Conservation (phyloP, 305 asterid genomes). For the Rubia peregrina region DNA sequence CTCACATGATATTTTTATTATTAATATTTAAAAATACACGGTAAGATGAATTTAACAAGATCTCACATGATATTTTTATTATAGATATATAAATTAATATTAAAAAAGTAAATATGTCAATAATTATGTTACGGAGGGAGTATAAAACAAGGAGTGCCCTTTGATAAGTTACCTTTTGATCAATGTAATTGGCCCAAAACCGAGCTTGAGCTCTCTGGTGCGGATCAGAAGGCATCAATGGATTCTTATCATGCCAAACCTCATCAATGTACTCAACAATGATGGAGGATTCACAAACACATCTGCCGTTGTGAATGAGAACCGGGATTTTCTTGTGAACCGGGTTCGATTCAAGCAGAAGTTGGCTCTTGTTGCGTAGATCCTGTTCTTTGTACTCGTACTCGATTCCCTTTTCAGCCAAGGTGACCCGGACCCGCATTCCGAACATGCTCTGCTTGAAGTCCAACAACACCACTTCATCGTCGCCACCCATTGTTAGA, state of each 20-base stretch:
- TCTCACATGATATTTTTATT: too few relatives aligned
- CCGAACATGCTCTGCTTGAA: conserved; percentile 7
- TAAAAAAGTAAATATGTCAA: too few relatives aligned
- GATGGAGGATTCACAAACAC: conserved; percentile 7
- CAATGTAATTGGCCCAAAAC: conserved; percentile 11
- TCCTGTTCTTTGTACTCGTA: conserved; percentile 7
- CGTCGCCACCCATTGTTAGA: background rate
- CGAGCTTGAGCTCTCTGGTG: conserved; percentile 6
- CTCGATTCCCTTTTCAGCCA: conserved; percentile 10
- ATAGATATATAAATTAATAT: too few relatives aligned
- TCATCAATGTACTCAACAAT: conserved; percentile 14
- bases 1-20: too few relatives aligned
- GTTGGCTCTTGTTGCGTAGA: conserved; percentile 8
- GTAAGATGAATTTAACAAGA: too few relatives aligned
- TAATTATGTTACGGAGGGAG: too few relatives aligned
- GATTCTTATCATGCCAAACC: conserved; percentile 6
- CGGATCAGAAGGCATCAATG: conserved; percentile 13
- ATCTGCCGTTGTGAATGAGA: conserved; percentile 12
- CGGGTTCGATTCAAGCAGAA: conserved; percentile 2
- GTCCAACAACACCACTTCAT: conserved; percentile 9
- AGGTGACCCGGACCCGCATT: conserved; percentile 1
- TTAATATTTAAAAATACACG: too few relatives aligned
- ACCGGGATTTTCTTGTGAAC: conserved; percentile 17
- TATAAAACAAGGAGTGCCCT: too few relatives aligned
- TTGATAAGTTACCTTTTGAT: conserved; percentile 2